Percentiles rank a stretch among this genome's conserved stretches.
Evolutionary conservation across 257 asterid species (phyloP).

Genomic region (Przewalskia tangutica): DNA sequence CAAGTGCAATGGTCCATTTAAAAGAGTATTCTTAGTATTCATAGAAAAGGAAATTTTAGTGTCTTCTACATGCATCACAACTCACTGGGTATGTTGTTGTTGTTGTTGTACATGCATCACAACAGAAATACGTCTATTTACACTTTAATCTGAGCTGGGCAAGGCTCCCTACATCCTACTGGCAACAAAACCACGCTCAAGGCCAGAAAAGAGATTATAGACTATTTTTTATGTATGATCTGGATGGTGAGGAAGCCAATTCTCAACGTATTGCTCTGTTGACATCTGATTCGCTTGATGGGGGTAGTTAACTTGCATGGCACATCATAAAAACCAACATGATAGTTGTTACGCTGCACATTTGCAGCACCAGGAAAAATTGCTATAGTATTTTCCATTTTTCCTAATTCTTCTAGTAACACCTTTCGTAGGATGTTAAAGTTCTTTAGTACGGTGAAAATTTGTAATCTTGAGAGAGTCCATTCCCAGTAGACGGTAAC

Average conservation of each 20-base stretch:
- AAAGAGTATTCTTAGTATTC: background rate
- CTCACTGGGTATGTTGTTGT: too few species aligned
- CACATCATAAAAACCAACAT: background rate
- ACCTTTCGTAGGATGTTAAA: background rate
- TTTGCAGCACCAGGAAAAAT: background rate
- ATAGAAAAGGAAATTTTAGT: background rate
- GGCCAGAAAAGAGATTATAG: background rate
- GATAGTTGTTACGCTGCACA: background rate
- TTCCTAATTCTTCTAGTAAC: background rate
- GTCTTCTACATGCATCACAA: background rate
- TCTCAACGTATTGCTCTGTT: background rate
- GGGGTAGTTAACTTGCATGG: background rate
- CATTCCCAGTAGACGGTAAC: background rate
- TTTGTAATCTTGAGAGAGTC: background rate
- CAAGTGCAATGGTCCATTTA: background rate
- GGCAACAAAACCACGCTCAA: background rate
- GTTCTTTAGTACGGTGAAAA: background rate
- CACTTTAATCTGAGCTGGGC: background rate
- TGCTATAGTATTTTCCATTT: background rate
- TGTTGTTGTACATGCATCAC: background rate
- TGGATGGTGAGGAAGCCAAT: background rate
- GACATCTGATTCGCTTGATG: background rate
- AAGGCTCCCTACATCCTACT: background rate
- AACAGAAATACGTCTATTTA: background rate
- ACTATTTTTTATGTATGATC: background rate